phyloP scores from a whole-genome alignment of 192 early-diverging fungal species.

The Dispira simplex region DNA sequence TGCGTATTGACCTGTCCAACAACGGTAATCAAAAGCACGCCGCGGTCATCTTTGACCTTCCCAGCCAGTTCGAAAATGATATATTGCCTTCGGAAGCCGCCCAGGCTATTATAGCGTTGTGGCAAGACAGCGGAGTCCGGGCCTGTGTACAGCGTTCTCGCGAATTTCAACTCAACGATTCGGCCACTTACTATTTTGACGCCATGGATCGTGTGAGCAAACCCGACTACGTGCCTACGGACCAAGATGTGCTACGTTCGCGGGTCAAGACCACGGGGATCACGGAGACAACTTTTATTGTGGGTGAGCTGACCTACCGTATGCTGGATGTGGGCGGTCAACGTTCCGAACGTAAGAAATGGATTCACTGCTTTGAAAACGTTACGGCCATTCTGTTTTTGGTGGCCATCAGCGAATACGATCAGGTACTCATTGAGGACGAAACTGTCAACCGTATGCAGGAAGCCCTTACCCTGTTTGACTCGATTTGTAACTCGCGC shows the following conservation, averaged over 20 bases:
- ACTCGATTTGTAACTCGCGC: conserved; percentile 93
- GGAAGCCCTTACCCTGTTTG: conserved; percentile 91
- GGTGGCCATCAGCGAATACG: conserved; percentile 91
- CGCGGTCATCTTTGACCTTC: conserved; percentile 61
- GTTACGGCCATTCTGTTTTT: conserved; percentile 92
- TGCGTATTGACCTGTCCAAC: conserved; percentile 57
- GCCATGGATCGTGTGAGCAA: conserved; percentile 76
- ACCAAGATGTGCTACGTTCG: conserved; percentile 94
- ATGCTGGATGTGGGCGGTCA: conserved; percentile 99
- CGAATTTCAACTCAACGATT: conserved; percentile 96
- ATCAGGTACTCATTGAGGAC: conserved; percentile 91
- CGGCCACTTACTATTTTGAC: conserved; percentile 94
- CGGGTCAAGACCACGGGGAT: conserved; percentile 97
- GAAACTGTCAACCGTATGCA: conserved; percentile 94
- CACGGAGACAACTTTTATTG: conserved; percentile 84
- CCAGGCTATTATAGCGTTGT: conserved; percentile 63
- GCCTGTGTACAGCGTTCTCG: conserved; percentile 63
- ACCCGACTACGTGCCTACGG: conserved; percentile 69
- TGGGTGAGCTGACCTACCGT: conserved; percentile 84
- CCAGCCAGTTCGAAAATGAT: conserved; percentile 79
- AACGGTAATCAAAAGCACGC: conserved; percentile 53
- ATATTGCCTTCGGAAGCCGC: conserved; percentile 66
- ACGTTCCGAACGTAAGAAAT: conserved; percentile 96
- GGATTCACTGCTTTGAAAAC: conserved; percentile 98
- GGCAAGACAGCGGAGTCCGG: conserved; percentile 72